Evolutionary conservation across 257 asterid species (phyloP).

Genomic region (Przewalskia tangutica): DNA sequence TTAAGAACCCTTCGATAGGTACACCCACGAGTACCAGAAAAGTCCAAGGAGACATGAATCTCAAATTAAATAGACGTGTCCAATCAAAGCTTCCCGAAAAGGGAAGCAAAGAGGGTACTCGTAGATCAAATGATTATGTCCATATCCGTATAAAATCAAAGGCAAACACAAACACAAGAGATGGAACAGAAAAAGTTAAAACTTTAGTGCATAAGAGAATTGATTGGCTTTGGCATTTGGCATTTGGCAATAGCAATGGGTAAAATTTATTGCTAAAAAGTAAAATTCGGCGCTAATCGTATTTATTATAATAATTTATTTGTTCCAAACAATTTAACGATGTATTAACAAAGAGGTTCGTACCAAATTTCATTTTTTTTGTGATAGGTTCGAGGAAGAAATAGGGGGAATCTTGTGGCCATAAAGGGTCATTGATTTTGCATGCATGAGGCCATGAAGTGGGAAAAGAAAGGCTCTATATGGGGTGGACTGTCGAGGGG

Average conservation of each 20-base stretch:
- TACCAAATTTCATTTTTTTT: not conserved
- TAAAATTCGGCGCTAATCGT: too few species aligned
- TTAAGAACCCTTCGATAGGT: not conserved
- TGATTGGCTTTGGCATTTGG: not conserved
- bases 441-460: not conserved
- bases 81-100: slow-evolving; percentile 27
- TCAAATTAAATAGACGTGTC: slow-evolving; percentile 16
- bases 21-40: not conserved
- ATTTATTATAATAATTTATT: too few species aligned
- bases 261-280: too few species aligned
- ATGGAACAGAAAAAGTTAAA: not conserved
- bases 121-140: slow-evolving; percentile 50
- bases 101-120: slow-evolving; percentile 24
- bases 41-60: slow-evolving; percentile 1
- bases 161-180: slow-evolving; percentile 10
- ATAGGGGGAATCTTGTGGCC: slow-evolving; percentile 26
- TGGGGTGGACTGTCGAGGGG: not conserved
- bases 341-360: too few species aligned
- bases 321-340: not conserved
- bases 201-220: not conserved
- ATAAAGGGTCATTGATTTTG: not conserved
- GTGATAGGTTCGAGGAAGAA: slow-evolving; percentile 1
- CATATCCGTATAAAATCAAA: slow-evolving; percentile 48
- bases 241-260: not conserved
- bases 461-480: not conserved